Base-by-base conservation (phyloP, 129 eudicot species). In the Flaveria trinervia region DNA sequence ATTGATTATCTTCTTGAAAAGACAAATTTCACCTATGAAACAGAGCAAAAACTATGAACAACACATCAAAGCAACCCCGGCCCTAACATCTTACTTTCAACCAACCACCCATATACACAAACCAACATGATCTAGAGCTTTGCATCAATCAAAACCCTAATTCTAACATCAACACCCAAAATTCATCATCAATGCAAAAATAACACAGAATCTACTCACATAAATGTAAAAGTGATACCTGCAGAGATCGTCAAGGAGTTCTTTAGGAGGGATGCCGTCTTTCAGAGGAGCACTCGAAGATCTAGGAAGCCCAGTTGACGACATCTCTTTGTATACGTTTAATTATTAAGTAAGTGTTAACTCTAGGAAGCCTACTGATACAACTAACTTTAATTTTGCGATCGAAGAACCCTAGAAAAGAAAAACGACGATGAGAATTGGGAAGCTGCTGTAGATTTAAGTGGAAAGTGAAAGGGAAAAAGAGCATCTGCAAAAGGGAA, bases 231-330 rank as follows among this genome's bases (percentile, higher is more conserved):
- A 6, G 64, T 15, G 18, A 54, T 60, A 95, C 99, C 99, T 95
- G 99, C 99, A 95, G 73, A 95, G 99, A 92, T 95, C 99, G 74
- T 95, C 99, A 39, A 95, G 96, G 77, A 95, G 97, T 78, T 95
- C 99, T 82, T 95, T 92, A 82, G 99, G 94, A 85, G 97, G 99
- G 51, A 95, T 92, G 28, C 88, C 93, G 75, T 91, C 88, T 80
- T 89, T 94, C 46, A 85, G 76, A 18, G 88, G 80, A 73, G 93
- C 89, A 85, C 93, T 86, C 20, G 97, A 82, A 74, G 96, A 89
- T 94, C 96, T 84, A 77, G 86, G 87, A 59, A 93, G 84, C 72
- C 92, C 97, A 23, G 89, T 51, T 78, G 84, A 82, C 55, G 81
- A 45, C 84, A 81, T 81, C 43, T 54, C 25, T 79, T 48, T 69